Conservation (phyloP, 2,329 filamentous ascomycete species). For the Penicillium oxalicum region DNA sequence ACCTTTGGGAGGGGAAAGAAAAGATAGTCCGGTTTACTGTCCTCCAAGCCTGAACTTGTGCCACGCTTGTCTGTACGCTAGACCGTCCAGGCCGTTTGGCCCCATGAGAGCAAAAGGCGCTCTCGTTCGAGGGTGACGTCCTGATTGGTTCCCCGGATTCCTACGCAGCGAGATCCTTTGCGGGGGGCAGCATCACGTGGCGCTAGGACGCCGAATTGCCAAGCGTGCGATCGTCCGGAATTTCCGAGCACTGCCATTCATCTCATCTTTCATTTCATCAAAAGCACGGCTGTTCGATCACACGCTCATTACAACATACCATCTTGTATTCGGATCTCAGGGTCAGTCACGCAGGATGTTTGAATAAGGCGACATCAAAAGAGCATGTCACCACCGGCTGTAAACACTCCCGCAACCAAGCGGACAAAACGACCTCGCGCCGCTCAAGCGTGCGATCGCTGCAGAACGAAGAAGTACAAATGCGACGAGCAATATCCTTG, state of each 20-base stretch:
- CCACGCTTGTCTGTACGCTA: no score
- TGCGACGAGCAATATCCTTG: constrained; percentile 45
- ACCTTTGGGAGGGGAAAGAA: no score
- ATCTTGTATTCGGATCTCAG: neutral
- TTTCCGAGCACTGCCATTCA: constrained; percentile 13
- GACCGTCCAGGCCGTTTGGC: no score
- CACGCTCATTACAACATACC: neutral
- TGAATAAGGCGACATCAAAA: constrained; percentile 36
- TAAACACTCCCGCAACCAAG: constrained; percentile 17
- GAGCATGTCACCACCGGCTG: constrained; percentile 11
- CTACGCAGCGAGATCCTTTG: no score
- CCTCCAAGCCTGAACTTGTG: no score
- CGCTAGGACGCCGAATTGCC: neutral
- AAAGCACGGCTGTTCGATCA: neutral
- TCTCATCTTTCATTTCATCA: constrained; percentile 10
- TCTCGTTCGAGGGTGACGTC: no score
- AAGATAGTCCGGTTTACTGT: no score
- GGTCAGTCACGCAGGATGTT: constrained; percentile 3
- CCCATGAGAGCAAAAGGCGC: no score
- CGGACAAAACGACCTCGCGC: constrained; percentile 37
- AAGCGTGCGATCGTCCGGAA: constrained; percentile 9
- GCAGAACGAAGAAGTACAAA: constrained; percentile 46
- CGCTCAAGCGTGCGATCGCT: constrained; percentile 43
- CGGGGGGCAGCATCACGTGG: constrained; percentile 15
- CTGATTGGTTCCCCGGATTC: no score